These are phyloP conservation scores for Puccinia hordei DNA, from an alignment of 1,284 basidiomycete genomes.

Conservation along the genomic window DNA sequence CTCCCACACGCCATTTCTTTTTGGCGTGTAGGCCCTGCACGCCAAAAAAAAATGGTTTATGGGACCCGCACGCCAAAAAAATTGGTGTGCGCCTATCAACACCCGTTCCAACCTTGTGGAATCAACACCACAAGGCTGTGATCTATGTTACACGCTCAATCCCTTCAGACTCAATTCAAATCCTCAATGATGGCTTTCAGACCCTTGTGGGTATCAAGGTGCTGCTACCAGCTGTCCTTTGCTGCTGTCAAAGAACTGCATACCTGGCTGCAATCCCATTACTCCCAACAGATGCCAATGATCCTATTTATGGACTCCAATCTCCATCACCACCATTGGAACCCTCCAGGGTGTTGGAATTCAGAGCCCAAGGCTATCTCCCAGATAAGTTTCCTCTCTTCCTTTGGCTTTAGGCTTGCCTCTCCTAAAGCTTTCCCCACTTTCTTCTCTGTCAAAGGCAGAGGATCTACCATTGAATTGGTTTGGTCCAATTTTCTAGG, in stretches of 20 bases:
- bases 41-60: no score
- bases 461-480: conserved; percentile 2
- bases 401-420: background rate
- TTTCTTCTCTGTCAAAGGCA: background rate
- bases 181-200: no score
- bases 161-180: no score
- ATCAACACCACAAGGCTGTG: no score
- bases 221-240: background rate
- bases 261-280: background rate
- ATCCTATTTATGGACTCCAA: conserved; percentile 10
- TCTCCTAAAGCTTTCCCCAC: no score
- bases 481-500: conserved; percentile 13
- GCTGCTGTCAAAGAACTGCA: background rate
- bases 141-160: background rate
- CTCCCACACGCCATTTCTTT: no score
- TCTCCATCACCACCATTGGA: conserved; percentile 12
- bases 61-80: no score
- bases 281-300: background rate
- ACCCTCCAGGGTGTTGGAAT: background rate
- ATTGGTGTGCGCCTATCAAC: no score
- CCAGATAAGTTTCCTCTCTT: background rate
- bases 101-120: no score
- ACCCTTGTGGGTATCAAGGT: no score
- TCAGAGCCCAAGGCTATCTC: background rate
- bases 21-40: no score